phyloP scores from a whole-genome alignment of 805 yeast genomes.

The Aciculoconidium aculeatum region DNA sequence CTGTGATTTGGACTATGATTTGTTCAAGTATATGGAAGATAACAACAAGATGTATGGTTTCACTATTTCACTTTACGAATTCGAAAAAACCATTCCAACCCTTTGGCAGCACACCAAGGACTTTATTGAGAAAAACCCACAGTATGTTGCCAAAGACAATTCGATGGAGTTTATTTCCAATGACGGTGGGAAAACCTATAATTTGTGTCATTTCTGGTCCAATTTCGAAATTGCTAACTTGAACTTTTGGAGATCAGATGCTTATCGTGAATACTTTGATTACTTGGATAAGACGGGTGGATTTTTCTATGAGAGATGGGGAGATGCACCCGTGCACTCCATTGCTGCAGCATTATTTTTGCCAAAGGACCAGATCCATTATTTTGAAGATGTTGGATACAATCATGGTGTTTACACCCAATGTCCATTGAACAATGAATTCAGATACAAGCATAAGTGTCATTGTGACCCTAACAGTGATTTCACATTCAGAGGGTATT shows the following conservation, averaged over 20 bases:
- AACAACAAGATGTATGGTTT: slow-evolving; percentile 81
- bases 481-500: slow-evolving; percentile 56
- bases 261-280: slow-evolving; percentile 66
- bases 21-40: slow-evolving; percentile 72
- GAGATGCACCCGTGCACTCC: slow-evolving; percentile 90
- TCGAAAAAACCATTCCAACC: slow-evolving; percentile 77
- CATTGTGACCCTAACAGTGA: slow-evolving; percentile 66
- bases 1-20: slow-evolving; percentile 84
- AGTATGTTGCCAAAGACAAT: slow-evolving; percentile 55
- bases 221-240: slow-evolving; percentile 79
- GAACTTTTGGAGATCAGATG: slow-evolving; percentile 68
- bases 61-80: slow-evolving; percentile 78
- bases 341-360: slow-evolving; percentile 79
- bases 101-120: slow-evolving; percentile 74
- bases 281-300: slow-evolving; percentile 77
- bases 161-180: slow-evolving; percentile 65
- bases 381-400: slow-evolving; percentile 82
- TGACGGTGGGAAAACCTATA: slow-evolving; percentile 63
- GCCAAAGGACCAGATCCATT: slow-evolving; percentile 62
- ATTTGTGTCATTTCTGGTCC: slow-evolving; percentile 87
- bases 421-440: slow-evolving; percentile 65
- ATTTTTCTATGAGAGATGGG: slow-evolving; percentile 90
- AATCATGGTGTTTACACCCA: slow-evolving; percentile 74
- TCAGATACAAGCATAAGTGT: slow-evolving; percentile 58
- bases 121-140: slow-evolving; percentile 56